These are phyloP conservation scores for Fusarium sp. DNA, from an alignment of 2,329 filamentous ascomycete genomes.

Conservation along the genomic window DNA sequence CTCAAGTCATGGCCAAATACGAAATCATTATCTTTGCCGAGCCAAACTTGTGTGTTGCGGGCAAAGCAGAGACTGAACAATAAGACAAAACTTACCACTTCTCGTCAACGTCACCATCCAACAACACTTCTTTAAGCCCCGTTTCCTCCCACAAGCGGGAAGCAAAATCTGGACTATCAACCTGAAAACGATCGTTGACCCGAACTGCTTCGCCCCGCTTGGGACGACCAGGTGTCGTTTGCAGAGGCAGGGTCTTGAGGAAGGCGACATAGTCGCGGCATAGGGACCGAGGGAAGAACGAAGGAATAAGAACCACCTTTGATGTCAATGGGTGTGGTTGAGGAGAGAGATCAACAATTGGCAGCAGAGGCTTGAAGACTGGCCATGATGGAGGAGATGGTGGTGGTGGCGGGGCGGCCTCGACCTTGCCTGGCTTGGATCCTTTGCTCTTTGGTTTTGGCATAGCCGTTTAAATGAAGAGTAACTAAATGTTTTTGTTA, in stretches of 20 bases:
- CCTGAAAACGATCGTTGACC: constrained; percentile 91
- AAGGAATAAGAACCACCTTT: constrained; percentile 81
- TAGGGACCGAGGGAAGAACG: constrained; percentile 81
- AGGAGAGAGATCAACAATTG: constrained; percentile 74
- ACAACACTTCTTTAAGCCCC: constrained; percentile 75
- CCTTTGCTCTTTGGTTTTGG: constrained; percentile 55
- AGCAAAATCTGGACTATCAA: constrained; percentile 83
- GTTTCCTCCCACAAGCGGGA: constrained; percentile 83
- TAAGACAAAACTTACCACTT: constrained; percentile 61
- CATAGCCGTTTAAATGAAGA: constrained; percentile 44
- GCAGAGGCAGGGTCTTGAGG: constrained; percentile 76
- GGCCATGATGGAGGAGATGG: constrained; percentile 73
- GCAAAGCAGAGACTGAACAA: too few relatives aligned
- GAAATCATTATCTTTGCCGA: constrained; percentile 28
- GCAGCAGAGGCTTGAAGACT: constrained; percentile 76
- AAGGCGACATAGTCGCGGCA: constrained; percentile 85
- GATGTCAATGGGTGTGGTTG: constrained; percentile 64
- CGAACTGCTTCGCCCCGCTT: constrained; percentile 86
- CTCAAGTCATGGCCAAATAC: constrained; percentile 5
- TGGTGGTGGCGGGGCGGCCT: constrained; percentile 45
- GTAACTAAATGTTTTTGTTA: neutral
- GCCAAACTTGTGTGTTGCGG: neutral
- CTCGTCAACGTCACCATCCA: constrained; percentile 54
- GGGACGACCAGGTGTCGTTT: constrained; percentile 83
- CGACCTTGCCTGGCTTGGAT: constrained; percentile 46